Evolutionary conservation across 2,329 filamentous ascomycete genomes (phyloP).

Genomic region (Colletotrichum incanum): DNA sequence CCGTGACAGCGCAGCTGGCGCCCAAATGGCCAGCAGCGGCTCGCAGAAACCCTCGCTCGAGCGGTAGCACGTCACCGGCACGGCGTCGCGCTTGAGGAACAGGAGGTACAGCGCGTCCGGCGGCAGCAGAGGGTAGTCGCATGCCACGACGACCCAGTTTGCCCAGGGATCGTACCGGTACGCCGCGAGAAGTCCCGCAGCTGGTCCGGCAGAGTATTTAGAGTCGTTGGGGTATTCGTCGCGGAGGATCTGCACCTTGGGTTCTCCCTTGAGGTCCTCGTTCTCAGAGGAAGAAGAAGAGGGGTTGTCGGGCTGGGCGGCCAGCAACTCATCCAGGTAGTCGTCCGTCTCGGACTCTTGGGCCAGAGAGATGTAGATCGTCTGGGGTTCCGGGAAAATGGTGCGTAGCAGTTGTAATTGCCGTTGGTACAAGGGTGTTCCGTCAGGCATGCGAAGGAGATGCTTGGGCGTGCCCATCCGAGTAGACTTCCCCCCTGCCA

Average conservation of each 20-base stretch:
- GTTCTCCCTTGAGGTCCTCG: neutral
- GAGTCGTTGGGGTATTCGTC: constrained; percentile 5
- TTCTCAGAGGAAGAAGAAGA: constrained; percentile 21
- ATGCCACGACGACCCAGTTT: constrained; percentile 53
- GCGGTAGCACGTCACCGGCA: constrained; percentile 53
- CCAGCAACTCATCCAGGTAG: constrained; percentile 31
- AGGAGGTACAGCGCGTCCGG: constrained; percentile 49
- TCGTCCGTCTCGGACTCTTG: constrained; percentile 37
- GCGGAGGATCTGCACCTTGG: constrained; percentile 25
- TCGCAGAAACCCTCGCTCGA: constrained; percentile 50
- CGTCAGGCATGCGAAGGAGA: constrained; percentile 49
- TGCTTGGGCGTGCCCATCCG: constrained; percentile 52
- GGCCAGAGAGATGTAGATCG: constrained; percentile 49
- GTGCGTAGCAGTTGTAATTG: constrained; percentile 47
- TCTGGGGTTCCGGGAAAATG: constrained; percentile 46
- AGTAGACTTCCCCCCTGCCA: constrained; percentile 52
- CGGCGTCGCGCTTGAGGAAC: constrained; percentile 43
- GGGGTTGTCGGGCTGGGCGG: constrained; percentile 22
- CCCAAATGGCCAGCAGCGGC: constrained; percentile 56
- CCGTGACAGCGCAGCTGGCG: constrained; percentile 48
- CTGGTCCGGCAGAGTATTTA: constrained; percentile 35
- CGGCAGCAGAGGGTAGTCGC: constrained; percentile 53
- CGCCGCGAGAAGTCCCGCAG: constrained; percentile 51
- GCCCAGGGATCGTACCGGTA: constrained; percentile 46
- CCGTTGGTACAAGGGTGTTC: constrained; percentile 49